Base-by-base conservation (phyloP, 441 rosid species). In the Jatropha multifida region DNA sequence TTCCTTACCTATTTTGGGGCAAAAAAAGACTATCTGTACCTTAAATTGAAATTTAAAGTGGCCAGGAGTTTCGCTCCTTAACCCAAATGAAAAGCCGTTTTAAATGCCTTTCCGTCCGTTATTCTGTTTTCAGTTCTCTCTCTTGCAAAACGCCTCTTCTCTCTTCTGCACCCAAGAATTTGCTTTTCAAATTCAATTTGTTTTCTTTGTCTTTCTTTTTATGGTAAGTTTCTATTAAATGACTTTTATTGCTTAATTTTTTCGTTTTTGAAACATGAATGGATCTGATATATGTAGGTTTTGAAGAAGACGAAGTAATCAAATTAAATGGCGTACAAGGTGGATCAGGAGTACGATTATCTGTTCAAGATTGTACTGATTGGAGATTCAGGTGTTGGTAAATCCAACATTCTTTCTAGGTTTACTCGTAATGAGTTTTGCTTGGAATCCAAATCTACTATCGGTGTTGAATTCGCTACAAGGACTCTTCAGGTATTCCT, bases 371-470 rank as follows among this genome's bases (percentile, higher is more conserved):
- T 93, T 87, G 97, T 93, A 41, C 68, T 93, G 87, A 92, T 93
- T 69, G 98, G 98, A 52, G 98, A 93, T 79, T 94, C 98, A 6
- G 98, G 98, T 72, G 98, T 94, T 18, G 98, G 98, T n/a, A 94
- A 94, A 86, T 92, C 98, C 46, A 94, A 94, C 74, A 94, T 94
- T 42, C 92, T 94, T 78, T 92, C 98, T 37, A 83, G 97, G 85
- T 94, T 92, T 80, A 94, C 98, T 11, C 87, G 96, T 23, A 90
- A 94, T 70, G 98, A 94, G 82, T 94, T 94, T 71, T 90, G 90
- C 80, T 82, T 94, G 87, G 98, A 94, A 71, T 94, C 98, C 68
- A 94, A 94, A 81, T 94, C 98, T 79, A 92, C 98, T 52, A 94
- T 94, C 67, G 98, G 98, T 46, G 98, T 94, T 51, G 98, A 94